Base-by-base conservation (phyloP, 1,284 basidiomycete species). In the Pseudozyma pruni region DNA sequence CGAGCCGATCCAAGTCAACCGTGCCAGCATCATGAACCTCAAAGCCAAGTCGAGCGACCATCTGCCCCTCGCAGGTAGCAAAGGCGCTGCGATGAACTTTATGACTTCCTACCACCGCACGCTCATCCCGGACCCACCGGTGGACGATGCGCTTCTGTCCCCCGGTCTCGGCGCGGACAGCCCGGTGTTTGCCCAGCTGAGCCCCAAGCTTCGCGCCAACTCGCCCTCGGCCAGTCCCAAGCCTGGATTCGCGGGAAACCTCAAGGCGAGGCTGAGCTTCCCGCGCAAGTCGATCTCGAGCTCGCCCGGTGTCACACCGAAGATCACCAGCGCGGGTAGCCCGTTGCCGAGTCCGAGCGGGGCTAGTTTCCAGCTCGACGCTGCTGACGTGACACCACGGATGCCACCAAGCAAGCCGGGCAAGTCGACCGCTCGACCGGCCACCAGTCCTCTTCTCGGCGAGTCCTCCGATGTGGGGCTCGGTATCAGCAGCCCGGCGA, bases 21-120 rank as follows among this genome's bases (percentile, higher is more conserved):
- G 51, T 11, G 48, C 47, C 29, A 45, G 54, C 27, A 17, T 63
- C 11, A 55, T 44, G 41, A 55, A 56, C 22, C 51, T 59, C 39
- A 62, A 56, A 25, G 54, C 60, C 23, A 54, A 56, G 37, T 70
- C 67, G 11, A 70, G 55, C 56, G 60, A 70, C 22, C 50, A 57
- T 13, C 41, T 70, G 3, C 67, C 67, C 33, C 55, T 70, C 17
- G 42, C 41, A 8, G 35, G 29, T 27, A 17, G 25, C n/a, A 53
- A 52, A 25, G 52, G 44, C 14, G 41, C 56, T 14, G 34, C 52
- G 8, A 59, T 68, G 69, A 54, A 62, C 49, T 72, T 72, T 56
- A 56, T 35, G 49, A 72, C 52, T 44, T 55, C 63, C 1, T 72
- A 67, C 44, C 69, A 72, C 43, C 58, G 59, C 40, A 45, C 69